A percentile compares a stretch with the other conserved stretches of the same genome.
These are phyloP conservation scores for Entomortierella parvispora DNA, from an alignment of 192 early-diverging fungal genomes.

Conservation along the genomic window DNA sequence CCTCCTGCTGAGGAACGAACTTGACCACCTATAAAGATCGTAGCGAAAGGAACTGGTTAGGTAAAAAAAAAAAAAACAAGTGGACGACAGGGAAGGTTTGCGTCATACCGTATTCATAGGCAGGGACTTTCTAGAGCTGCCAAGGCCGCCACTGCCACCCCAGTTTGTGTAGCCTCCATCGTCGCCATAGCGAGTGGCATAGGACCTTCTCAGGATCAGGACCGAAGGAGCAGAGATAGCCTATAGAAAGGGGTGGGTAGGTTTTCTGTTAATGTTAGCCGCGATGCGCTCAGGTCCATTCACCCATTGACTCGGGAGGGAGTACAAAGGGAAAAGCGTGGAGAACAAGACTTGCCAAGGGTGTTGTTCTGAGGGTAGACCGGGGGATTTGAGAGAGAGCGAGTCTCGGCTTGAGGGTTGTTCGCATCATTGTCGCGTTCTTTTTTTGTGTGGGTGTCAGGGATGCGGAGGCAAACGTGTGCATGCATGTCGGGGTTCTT, in stretches of 20 bases:
- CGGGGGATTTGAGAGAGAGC: background rate
- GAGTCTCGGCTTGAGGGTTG: slow-evolving; percentile 3
- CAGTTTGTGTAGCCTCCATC: slow-evolving; percentile 27
- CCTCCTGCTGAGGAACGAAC: slow-evolving; percentile 98
- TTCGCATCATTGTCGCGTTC: slow-evolving; percentile 19
- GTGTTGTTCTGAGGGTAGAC: slow-evolving; percentile 12
- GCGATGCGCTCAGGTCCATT: too few species aligned
- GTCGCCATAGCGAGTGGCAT: slow-evolving; percentile 49
- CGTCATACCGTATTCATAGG: slow-evolving; percentile 61
- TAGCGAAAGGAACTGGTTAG: background rate
- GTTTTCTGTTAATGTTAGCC: too few species aligned
- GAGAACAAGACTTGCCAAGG: slow-evolving; percentile 19
- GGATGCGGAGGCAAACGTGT: background rate
- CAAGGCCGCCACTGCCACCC: slow-evolving; percentile 31
- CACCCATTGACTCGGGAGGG: too few species aligned
- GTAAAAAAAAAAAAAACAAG: background rate
- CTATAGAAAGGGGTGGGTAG: background rate
- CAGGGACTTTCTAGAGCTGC: slow-evolving; percentile 44
- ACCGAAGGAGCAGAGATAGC: slow-evolving; percentile 24
- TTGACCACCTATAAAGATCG: slow-evolving; percentile 71
- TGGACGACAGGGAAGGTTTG: background rate
- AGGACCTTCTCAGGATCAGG: slow-evolving; percentile 24
- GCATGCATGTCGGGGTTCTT: too few species aligned
- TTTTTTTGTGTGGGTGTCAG: background rate
- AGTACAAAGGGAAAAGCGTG: too few species aligned